phyloP scores from a whole-genome alignment of 176 grass and related monocot species.

The Pontederia paniculata region DNA sequence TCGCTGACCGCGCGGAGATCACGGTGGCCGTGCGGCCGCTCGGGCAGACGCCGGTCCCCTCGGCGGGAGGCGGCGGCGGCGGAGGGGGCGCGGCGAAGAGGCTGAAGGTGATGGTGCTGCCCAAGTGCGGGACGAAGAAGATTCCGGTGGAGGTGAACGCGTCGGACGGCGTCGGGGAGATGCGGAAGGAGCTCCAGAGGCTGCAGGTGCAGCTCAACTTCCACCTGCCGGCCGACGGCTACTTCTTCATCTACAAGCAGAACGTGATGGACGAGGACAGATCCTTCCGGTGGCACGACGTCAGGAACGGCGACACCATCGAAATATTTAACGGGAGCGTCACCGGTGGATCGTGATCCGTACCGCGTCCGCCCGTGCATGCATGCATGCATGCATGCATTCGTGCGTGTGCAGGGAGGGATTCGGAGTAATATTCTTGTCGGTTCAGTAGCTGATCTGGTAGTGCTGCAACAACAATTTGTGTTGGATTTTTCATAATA shows the following conservation, averaged over 20 bases:
- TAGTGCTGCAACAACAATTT: too few species aligned
- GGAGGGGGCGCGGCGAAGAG: background rate
- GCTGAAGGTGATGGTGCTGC: constrained; percentile 24
- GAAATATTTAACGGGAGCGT: constrained; percentile 43
- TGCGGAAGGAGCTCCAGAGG: constrained; percentile 28
- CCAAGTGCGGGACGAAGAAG: constrained; percentile 18
- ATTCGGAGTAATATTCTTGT: too few species aligned
- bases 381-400: too few species aligned
- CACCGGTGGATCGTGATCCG: constrained; percentile 15
- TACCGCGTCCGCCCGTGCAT: too few species aligned
- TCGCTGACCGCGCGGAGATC: constrained; percentile 15
- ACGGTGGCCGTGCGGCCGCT: constrained; percentile 7
- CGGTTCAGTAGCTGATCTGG: too few species aligned
- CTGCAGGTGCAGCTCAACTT: background rate
- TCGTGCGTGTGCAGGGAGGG: too few species aligned
- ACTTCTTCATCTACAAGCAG: constrained; percentile 50
- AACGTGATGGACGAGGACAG: constrained; percentile 53
- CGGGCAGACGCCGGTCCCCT: background rate
- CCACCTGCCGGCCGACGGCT: constrained; percentile 12
- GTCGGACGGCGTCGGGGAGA: constrained; percentile 11
- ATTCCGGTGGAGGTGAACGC: constrained; percentile 32
- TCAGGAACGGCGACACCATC: constrained; percentile 42
- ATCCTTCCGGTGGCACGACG: constrained; percentile 47
- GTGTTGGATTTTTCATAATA: too few species aligned
- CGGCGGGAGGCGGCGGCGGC: background rate